Percentiles rank a stretch among this genome's conserved stretches.
These are phyloP conservation scores for Zea luxurians DNA, from an alignment of 176 grass and related monocot species.

Conservation along the genomic window DNA sequence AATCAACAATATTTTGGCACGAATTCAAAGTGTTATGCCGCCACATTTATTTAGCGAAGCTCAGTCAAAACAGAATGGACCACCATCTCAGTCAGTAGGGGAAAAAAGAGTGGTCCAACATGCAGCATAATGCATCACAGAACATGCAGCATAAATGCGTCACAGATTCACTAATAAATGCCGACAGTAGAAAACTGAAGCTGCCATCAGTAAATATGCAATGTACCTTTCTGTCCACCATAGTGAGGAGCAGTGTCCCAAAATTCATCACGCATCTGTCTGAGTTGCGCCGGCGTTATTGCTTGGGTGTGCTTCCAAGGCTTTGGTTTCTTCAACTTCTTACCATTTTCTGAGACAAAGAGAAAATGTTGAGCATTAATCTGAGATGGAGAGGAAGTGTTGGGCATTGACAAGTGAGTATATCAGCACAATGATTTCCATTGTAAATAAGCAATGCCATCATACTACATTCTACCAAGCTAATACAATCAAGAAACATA, in stretches of 20 bases:
- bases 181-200: slow-evolving; percentile 10
- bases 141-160: slow-evolving; percentile 42
- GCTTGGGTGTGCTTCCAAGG: slow-evolving; percentile 81
- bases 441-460: slow-evolving; percentile 16
- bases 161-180: slow-evolving; percentile 32
- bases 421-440: neutral
- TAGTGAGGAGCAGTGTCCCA: slow-evolving; percentile 98
- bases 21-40: slow-evolving; percentile 18
- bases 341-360: slow-evolving; percentile 59
- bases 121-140: slow-evolving; percentile 27
- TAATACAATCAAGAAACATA: neutral
- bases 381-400: slow-evolving; percentile 44
- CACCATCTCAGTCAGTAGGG: neutral
- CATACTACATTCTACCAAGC: neutral
- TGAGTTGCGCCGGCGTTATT: slow-evolving; percentile 63
- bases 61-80: neutral
- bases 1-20: slow-evolving; percentile 21
- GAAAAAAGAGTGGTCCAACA: slow-evolving; percentile 17
- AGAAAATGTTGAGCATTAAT: slow-evolving; percentile 28
- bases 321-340: slow-evolving; percentile 76
- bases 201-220: slow-evolving; percentile 12
- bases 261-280: slow-evolving; percentile 91
- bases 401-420: slow-evolving; percentile 21
- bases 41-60: slow-evolving; percentile 28
- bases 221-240: slow-evolving; percentile 82